These are phyloP conservation scores for Phytophthora nicotianae DNA, from an alignment of 352 stramenopile species.

Conservation along the genomic window DNA sequence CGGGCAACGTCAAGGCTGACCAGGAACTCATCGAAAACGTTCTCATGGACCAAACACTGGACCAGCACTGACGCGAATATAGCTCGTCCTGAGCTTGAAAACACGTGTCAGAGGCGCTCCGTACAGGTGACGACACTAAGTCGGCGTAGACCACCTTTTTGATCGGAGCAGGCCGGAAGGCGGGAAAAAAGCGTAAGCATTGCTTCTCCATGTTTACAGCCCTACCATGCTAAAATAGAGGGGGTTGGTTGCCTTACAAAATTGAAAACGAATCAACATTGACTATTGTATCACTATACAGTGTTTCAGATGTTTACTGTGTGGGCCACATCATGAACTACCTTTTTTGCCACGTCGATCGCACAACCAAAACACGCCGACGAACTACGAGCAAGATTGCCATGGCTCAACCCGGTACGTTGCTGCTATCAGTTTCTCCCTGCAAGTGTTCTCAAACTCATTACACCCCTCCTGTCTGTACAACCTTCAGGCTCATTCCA, in stretches of 20 bases:
- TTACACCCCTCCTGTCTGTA: background rate
- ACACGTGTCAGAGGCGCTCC: too few species aligned
- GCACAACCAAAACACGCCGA: conserved; percentile 2
- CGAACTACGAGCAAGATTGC: conserved; percentile 18
- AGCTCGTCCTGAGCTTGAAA: too few species aligned
- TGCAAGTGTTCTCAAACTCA: background rate
- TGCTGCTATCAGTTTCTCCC: background rate
- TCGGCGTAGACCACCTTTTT: too few species aligned
- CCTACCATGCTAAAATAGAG: background rate
- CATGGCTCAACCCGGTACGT: conserved; percentile 39
- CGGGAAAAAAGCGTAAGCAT: too few species aligned
- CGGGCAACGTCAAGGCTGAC: conserved; percentile 44
- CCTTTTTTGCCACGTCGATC: conserved; percentile 19
- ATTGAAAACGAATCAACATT: too few species aligned
- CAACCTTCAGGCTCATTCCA: conserved; percentile 57
- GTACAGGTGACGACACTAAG: too few species aligned
- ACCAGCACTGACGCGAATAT: background rate
- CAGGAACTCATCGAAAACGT: conserved; percentile 58
- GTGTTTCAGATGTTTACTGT: background rate
- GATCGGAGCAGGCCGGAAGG: too few species aligned
- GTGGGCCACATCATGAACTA: conserved; percentile 18
- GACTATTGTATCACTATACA: too few species aligned
- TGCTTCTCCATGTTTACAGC: too few species aligned
- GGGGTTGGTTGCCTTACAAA: too few species aligned
- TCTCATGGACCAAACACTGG: conserved; percentile 29